Percentiles rank a stretch among this genome's conserved stretches.
These are phyloP conservation scores for Annulohypoxylon nitens DNA, from an alignment of 495 filamentous ascomycete species.

Conservation along the genomic window DNA sequence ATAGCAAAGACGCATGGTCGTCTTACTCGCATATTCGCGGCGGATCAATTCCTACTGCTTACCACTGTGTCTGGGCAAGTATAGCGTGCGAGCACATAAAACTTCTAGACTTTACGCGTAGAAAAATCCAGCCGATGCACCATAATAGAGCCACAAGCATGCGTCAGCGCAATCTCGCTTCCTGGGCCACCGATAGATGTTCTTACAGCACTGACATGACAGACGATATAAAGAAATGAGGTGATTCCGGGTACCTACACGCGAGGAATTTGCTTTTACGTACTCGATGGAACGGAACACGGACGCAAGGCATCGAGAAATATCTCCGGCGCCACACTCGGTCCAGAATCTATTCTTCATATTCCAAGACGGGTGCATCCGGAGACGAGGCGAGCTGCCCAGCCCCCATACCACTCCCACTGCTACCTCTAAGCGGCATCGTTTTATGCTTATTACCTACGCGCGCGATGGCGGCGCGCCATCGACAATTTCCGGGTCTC, in stretches of 20 bases:
- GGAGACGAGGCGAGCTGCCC: constrained; percentile 4
- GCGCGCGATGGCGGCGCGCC: constrained; percentile 5
- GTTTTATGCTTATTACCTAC: constrained; percentile 18
- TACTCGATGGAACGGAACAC: constrained; percentile 39
- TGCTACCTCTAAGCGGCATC: neutral
- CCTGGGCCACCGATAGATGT: neutral
- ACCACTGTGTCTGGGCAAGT: neutral
- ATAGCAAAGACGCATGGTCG: constrained; percentile 9
- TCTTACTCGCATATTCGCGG: constrained; percentile 2
- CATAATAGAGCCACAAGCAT: neutral
- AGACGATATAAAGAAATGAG: constrained; percentile 1
- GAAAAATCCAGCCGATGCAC: neutral
- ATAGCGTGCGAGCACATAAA: neutral
- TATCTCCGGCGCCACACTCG: neutral
- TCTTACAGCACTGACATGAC: neutral
- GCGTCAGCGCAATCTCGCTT: constrained; percentile 39
- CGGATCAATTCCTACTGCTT: neutral
- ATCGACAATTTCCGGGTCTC: constrained; percentile 5
- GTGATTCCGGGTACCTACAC: neutral
- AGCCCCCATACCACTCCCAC: neutral
- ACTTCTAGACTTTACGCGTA: constrained; percentile 16
- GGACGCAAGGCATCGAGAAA: constrained; percentile 9
- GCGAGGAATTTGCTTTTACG: constrained; percentile 31
- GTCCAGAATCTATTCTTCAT: constrained; percentile 2
- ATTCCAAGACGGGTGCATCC: constrained; percentile 29